A percentile compares a stretch with the other conserved stretches of the same genome.
These are phyloP conservation scores for Rhodotorula sp. DNA, from an alignment of 1,284 basidiomycete genomes.

Conservation along the genomic window DNA sequence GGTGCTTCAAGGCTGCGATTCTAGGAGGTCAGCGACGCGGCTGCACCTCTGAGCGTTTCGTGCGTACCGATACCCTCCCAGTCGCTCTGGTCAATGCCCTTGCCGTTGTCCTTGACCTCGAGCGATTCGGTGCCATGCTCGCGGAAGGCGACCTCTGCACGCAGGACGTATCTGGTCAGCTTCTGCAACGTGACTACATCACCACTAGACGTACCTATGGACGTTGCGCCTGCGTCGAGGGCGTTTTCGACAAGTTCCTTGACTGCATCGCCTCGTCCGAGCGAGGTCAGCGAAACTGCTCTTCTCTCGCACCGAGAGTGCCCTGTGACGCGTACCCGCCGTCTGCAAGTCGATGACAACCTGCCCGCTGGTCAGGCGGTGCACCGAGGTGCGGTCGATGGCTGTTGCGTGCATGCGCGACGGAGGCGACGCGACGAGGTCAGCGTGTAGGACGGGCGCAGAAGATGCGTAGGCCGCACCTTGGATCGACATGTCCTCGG, in stretches of 20 bases:
- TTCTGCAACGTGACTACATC: background rate
- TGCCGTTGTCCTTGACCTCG: slow-evolving; percentile 91
- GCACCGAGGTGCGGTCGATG: slow-evolving; percentile 75
- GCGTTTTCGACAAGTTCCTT: slow-evolving; percentile 98
- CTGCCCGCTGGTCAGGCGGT: slow-evolving; percentile 87
- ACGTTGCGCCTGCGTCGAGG: slow-evolving; percentile 85
- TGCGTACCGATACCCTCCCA: slow-evolving; percentile 73
- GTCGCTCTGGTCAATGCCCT: slow-evolving; percentile 75
- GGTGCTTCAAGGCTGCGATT: slow-evolving; percentile 75
- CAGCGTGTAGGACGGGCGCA: background rate
- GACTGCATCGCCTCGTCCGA: slow-evolving; percentile 59
- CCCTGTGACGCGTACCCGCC: slow-evolving; percentile 24
- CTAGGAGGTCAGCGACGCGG: no score
- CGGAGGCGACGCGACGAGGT: slow-evolving; percentile 7
- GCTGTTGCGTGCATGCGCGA: slow-evolving; percentile 48
- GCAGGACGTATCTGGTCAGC: background rate
- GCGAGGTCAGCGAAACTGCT: background rate
- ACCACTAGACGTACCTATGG: slow-evolving; percentile 64
- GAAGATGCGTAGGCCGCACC: background rate
- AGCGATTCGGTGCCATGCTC: slow-evolving; percentile 82
- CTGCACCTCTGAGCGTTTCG: no score
- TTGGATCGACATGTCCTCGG: slow-evolving; percentile 27
- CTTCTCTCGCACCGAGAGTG: background rate
- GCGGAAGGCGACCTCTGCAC: slow-evolving; percentile 81
- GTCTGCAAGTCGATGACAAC: slow-evolving; percentile 90